These are phyloP conservation scores for Picea glauca DNA, from an alignment of 75 land plant species.

Conservation along the genomic window DNA sequence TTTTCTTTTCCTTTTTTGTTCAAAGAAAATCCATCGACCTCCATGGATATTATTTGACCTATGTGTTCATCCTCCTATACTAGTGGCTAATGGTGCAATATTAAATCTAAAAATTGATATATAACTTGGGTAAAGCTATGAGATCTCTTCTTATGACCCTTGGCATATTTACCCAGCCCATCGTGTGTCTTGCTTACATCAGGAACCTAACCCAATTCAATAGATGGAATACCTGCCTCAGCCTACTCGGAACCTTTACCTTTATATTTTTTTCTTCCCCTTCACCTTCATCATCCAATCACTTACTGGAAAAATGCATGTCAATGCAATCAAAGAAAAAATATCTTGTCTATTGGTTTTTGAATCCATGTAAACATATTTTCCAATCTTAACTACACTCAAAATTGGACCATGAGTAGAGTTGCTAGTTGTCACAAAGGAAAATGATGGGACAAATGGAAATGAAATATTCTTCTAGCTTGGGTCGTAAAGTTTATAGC, in stretches of 20 bases:
- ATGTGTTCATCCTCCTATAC: slow-evolving; percentile 30
- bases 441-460: too few relatives aligned
- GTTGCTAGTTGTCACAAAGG: too few relatives aligned
- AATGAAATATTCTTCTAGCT: too few relatives aligned
- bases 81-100: slow-evolving; percentile 51
- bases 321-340: too few relatives aligned
- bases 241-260: slow-evolving; percentile 19
- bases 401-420: too few relatives aligned
- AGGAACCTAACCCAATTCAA: slow-evolving; percentile 29
- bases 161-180: slow-evolving; percentile 2
- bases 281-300: slow-evolving; percentile 12
- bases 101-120: slow-evolving; percentile 82
- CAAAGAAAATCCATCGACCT: slow-evolving; percentile 59
- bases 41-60: slow-evolving; percentile 49
- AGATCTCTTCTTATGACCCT: slow-evolving; percentile 69
- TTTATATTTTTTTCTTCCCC: slow-evolving; percentile 34
- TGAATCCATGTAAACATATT: too few relatives aligned
- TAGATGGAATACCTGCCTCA: slow-evolving; percentile 9
- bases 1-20: slow-evolving; percentile 86
- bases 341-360: too few relatives aligned
- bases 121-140: slow-evolving; percentile 79
- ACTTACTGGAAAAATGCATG: too few relatives aligned
- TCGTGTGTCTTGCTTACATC: slow-evolving; percentile 52
- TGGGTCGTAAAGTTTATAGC: slow-evolving; percentile 40
- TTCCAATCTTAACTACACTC: too few relatives aligned